Percentiles rank a stretch among this genome's conserved stretches.
Conservation (phyloP, 23 red algal species). For the Porphyridium purpureum region DNA sequence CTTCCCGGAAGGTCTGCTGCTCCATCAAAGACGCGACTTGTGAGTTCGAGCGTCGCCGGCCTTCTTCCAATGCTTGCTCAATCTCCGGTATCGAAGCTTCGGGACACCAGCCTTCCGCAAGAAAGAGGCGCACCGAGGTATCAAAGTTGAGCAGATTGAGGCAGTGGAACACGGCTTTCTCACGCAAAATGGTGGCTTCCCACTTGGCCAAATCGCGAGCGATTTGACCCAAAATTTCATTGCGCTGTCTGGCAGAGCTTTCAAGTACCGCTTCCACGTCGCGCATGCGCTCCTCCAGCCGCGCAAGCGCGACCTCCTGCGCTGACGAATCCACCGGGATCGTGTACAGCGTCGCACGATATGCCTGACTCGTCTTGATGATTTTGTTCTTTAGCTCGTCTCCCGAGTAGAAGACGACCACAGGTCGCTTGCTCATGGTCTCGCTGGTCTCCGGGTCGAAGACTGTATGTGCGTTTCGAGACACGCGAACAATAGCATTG, state of each 20-base stretch:
- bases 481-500: slow-evolving; percentile 48
- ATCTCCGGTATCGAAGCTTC: slow-evolving; percentile 26
- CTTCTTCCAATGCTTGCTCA: slow-evolving; percentile 44
- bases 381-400: slow-evolving; percentile 52
- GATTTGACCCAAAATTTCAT: slow-evolving; percentile 39
- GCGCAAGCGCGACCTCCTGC: slow-evolving; percentile 33
- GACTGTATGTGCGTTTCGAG: slow-evolving; percentile 24
- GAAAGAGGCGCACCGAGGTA: slow-evolving; percentile 61
- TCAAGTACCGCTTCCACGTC: slow-evolving; percentile 61
- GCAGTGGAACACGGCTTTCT: slow-evolving; percentile 74
- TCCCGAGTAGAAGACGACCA: slow-evolving; percentile 90
- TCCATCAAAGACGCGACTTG: slow-evolving; percentile 75
- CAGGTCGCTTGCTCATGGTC: slow-evolving; percentile 28
- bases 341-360: too few species aligned
- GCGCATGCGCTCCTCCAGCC: slow-evolving; percentile 12
- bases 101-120: slow-evolving; percentile 95
- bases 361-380: slow-evolving; percentile 13
- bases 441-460: slow-evolving; percentile 27
- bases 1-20: slow-evolving; percentile 19
- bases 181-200: slow-evolving; percentile 43
- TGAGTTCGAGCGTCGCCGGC: slow-evolving; percentile 37
- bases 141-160: slow-evolving; percentile 89
- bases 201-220: slow-evolving; percentile 39
- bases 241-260: slow-evolving; percentile 30
- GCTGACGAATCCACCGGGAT: slow-evolving; percentile 43